Conservation (phyloP, 805 yeast species). For the Starmerella stellata region DNA sequence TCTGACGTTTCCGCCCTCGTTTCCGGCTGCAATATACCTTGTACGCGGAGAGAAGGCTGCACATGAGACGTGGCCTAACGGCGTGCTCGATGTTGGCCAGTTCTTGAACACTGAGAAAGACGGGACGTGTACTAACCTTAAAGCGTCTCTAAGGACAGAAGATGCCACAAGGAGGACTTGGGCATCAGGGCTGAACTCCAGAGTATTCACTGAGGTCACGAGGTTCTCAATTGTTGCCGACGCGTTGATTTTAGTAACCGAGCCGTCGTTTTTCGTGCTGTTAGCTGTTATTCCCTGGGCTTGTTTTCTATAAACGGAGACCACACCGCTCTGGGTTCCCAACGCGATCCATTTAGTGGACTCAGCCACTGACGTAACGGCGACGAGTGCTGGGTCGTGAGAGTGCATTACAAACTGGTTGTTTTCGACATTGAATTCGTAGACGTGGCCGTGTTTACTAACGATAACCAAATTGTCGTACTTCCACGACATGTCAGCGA, state of each 20-base stretch:
- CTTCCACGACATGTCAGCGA: constrained; percentile 64
- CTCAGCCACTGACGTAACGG: constrained; percentile 55
- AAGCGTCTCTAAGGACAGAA: constrained; percentile 66
- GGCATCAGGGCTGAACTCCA: constrained; percentile 70
- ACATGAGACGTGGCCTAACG: constrained; percentile 80
- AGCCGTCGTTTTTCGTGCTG: not conserved
- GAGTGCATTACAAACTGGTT: constrained; percentile 45
- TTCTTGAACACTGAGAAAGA: constrained; percentile 70
- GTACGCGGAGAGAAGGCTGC: constrained; percentile 62
- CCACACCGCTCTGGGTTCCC: constrained; percentile 79
- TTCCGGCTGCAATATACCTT: constrained; percentile 76
- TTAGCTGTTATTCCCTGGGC: not conserved
- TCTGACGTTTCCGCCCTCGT: constrained; percentile 77
- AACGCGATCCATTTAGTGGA: constrained; percentile 78
- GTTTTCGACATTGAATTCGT: constrained; percentile 54
- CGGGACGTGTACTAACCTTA: constrained; percentile 74
- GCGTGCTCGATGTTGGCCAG: constrained; percentile 97
- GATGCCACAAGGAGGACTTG: constrained; percentile 76
- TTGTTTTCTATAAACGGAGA: constrained; percentile 58
- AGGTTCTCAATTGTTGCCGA: constrained; percentile 54
- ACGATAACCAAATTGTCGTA: constrained; percentile 33
- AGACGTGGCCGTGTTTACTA: constrained; percentile 69
- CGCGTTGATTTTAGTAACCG: constrained; percentile 24
- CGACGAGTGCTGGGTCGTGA: constrained; percentile 74
- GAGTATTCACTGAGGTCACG: constrained; percentile 57